A percentile compares a stretch with the other conserved stretches of the same genome.
These are phyloP conservation scores for Brettanomyces sp. DNA, from an alignment of 805 yeast species.

Conservation along the genomic window DNA sequence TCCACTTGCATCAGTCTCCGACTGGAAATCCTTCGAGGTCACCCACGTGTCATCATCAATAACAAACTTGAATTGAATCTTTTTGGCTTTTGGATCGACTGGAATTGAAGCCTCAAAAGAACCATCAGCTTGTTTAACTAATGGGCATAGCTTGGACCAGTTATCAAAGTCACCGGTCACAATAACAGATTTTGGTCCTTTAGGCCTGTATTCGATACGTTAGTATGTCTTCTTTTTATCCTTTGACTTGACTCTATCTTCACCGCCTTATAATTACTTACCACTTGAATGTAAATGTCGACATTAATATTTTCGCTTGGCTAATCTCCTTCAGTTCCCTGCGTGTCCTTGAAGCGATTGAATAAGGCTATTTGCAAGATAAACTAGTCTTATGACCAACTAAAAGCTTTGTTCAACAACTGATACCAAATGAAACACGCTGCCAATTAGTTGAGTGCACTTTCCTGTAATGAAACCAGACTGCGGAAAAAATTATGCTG, in stretches of 20 bases:
- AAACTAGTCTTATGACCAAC: too few species aligned
- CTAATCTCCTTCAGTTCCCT: conserved; percentile 68
- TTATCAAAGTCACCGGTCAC: conserved; percentile 55
- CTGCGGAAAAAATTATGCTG: too few species aligned
- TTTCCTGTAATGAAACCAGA: too few species aligned
- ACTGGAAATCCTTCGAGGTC: conserved; percentile 29
- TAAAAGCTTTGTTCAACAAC: too few species aligned
- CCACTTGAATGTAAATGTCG: conserved; percentile 19
- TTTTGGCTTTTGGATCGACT: conserved; percentile 15
- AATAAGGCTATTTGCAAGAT: conserved; percentile 51
- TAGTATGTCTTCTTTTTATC: background rate
- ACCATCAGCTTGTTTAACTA: conserved; percentile 35
- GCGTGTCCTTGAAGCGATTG: conserved; percentile 72
- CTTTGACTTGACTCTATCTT: too few species aligned
- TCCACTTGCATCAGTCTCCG: conserved; percentile 40
- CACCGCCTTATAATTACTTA: conserved; percentile 7
- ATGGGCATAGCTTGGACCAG: conserved; percentile 42
- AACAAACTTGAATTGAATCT: conserved; percentile 41
- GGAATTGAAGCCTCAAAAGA: conserved; percentile 24
- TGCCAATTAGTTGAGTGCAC: too few species aligned
- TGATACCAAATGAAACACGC: too few species aligned
- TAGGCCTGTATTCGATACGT: conserved; percentile 17
- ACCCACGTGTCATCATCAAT: conserved; percentile 51
- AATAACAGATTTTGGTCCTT: conserved; percentile 32
- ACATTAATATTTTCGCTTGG: conserved; percentile 40